These are phyloP conservation scores for Ogataea salicorniae DNA, from an alignment of 805 yeast genomes.

Conservation along the genomic window DNA sequence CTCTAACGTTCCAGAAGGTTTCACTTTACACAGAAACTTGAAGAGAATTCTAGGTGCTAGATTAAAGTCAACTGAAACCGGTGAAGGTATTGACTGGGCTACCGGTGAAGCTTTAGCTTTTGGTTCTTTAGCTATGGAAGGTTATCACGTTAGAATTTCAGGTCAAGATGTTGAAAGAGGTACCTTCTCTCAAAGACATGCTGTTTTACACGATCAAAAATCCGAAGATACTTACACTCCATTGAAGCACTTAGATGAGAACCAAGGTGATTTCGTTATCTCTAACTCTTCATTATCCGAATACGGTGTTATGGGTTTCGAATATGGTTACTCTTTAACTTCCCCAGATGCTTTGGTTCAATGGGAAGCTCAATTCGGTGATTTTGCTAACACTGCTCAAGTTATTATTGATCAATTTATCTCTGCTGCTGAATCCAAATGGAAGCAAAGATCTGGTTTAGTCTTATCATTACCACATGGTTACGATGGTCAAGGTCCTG, in stretches of 20 bases:
- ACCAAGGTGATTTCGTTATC: slow-evolving; percentile 82
- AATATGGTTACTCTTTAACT: slow-evolving; percentile 96
- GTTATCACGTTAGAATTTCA: slow-evolving; percentile 92
- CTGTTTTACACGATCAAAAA: slow-evolving; percentile 93
- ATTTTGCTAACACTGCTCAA: slow-evolving; percentile 98
- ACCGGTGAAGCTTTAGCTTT: slow-evolving; percentile 99
- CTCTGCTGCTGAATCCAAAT: slow-evolving; percentile 94
- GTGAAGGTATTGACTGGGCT: slow-evolving; percentile 97
- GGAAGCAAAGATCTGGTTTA: slow-evolving; percentile 98
- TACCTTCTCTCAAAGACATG: slow-evolving; percentile 99
- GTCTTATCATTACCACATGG: slow-evolving; percentile 97
- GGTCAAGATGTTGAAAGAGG: slow-evolving; percentile 99
- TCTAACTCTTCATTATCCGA: slow-evolving; percentile 95
- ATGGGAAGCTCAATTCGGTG: slow-evolving; percentile 99
- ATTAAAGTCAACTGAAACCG: slow-evolving; percentile 74
- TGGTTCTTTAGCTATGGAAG: slow-evolving; percentile 88
- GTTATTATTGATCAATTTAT: slow-evolving; percentile 95
- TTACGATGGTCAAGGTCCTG: slow-evolving; percentile 99
- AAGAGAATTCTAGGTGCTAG: slow-evolving; percentile 89
- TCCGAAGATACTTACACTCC: slow-evolving; percentile 83
- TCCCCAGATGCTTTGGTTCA: slow-evolving; percentile 95
- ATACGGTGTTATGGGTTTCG: slow-evolving; percentile 99
- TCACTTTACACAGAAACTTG: slow-evolving; percentile 90
- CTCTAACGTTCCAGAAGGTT: slow-evolving; percentile 80
- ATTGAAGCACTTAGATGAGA: slow-evolving; percentile 68